Evolutionary conservation across 139 green algal species (phyloP).

Genomic region (Astrephomene gubernaculifera): DNA sequence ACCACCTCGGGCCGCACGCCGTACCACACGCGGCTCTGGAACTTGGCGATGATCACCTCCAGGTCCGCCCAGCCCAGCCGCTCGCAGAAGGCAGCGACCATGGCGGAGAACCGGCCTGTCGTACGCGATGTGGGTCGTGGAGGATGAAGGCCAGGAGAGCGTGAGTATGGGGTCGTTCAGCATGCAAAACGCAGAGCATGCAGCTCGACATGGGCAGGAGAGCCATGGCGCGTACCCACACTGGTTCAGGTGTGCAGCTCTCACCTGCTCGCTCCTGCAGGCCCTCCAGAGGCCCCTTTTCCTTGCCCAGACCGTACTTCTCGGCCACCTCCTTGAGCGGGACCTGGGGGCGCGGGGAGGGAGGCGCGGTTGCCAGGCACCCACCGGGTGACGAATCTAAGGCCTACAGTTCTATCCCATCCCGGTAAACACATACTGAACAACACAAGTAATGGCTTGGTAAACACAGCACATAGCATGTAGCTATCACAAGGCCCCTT

Average conservation of each 20-base stretch:
- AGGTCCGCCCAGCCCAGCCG: conserved; percentile 80
- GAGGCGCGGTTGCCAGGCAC: no score
- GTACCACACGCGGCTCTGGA: conserved; percentile 74
- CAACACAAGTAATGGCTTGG: no score
- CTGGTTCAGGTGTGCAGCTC: no score
- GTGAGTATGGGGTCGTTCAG: no score
- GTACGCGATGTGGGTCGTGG: neutral
- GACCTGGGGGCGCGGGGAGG: conserved; percentile 43
- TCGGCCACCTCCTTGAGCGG: conserved; percentile 56
- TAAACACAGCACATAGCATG: no score
- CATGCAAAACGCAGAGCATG: neutral
- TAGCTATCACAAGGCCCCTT: no score
- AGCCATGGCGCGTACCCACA: neutral
- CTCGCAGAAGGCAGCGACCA: conserved; percentile 86
- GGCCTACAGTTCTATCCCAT: no score
- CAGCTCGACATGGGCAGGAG: neutral
- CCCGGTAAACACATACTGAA: no score
- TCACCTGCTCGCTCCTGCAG: conserved; percentile 58
- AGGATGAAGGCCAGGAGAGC: neutral
- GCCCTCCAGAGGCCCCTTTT: conserved; percentile 37
- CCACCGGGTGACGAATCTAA: no score
- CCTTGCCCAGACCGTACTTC: conserved; percentile 67
- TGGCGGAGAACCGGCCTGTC: conserved; percentile 66
- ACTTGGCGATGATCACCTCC: conserved; percentile 81
- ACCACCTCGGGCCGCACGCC: conserved; percentile 82